Base-by-base conservation (phyloP, 345 rosid genomes). In the Leavenworthia alabamica region DNA sequence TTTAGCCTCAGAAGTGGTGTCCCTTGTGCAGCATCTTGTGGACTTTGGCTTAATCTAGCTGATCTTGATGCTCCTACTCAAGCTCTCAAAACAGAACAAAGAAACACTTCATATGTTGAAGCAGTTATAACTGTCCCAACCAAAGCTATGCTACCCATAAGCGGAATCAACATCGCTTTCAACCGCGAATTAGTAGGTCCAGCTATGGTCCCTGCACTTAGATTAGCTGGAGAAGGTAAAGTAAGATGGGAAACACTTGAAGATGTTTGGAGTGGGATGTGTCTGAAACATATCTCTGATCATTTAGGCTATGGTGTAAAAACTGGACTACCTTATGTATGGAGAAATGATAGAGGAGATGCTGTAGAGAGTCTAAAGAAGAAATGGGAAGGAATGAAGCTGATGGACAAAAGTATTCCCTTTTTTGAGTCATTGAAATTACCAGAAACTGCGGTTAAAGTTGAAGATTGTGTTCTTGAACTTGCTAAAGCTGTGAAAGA, bases 21-120 rank as follows among this genome's bases (percentile, higher is more conserved):
- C 36, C 57, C 78, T 24, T 86, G 95, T 79, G 88, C 84, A 43
- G 75, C 88, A 14, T 92, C 98, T 4, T 89, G 94, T 77, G 98
- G 98, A 16, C 86, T 89, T 35, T 92, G 98, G 98, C 91, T 86
- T 66, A 89, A 89, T 64, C 50, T 92, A 22, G 91, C 98, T 23
- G 98, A 92, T 73, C 72, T 74, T 32, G 98, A 92, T 75, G 98
- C 98, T 20, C 98, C 98, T 31, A 92, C 98, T 4, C 98, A 86
- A 77, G 95, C 95, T 60, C 83, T 92, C 66, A 92, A 92, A 73
- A 78, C 98, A n/a, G 78, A 63, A 16, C 61, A 72, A 70, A 77
- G 96, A 73, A 86, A 86, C 73, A 78, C 79, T 26, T 74, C 60
- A 0, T 92, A 86, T 74, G 96, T 89, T 32, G 96, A 92, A 77